Percentiles rank a stretch among this genome's conserved stretches.
phyloP scores from a whole-genome alignment of 306 rosid species.

The Pachyrhizus erosus region DNA sequence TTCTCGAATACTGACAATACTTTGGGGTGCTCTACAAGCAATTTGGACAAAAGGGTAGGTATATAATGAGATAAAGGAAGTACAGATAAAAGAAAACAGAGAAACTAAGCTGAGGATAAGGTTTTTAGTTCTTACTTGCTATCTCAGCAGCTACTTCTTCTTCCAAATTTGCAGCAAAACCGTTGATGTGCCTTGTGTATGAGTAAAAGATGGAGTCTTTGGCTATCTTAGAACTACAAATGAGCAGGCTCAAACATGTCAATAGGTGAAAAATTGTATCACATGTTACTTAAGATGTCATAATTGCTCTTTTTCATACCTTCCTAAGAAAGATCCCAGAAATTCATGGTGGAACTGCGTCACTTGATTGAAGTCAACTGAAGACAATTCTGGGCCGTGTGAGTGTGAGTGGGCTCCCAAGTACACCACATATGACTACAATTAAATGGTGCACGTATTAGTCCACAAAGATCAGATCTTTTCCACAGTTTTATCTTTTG shows the following conservation, averaged over 20 bases:
- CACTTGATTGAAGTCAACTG: constrained; percentile 55
- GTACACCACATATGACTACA: constrained; percentile 88
- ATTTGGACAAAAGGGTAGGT: background rate
- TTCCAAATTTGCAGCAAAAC: constrained; percentile 86
- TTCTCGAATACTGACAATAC: constrained; percentile 80
- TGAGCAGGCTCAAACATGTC: background rate
- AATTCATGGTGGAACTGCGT: constrained; percentile 70
- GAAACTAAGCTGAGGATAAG: background rate
- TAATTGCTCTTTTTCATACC: constrained; percentile 46
- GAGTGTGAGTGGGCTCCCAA: constrained; percentile 85
- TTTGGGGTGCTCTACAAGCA: constrained; percentile 63
- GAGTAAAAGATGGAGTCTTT: constrained; percentile 80
- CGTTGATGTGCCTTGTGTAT: constrained; percentile 89
- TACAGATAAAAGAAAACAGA: background rate
- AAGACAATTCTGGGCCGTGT: constrained; percentile 55
- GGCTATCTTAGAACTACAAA: constrained; percentile 55
- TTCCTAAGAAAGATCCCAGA: constrained; percentile 76
- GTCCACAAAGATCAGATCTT: background rate
- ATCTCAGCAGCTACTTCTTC: constrained; percentile 73
- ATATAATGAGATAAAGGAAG: background rate
- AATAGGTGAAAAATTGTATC: background rate
- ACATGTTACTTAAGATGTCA: background rate
- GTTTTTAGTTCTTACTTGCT: constrained; percentile 49
- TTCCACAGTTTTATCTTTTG: background rate
- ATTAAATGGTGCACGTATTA: background rate